Base-by-base conservation (phyloP, 805 yeast genomes). In the Pachysolen tannophilus region DNA sequence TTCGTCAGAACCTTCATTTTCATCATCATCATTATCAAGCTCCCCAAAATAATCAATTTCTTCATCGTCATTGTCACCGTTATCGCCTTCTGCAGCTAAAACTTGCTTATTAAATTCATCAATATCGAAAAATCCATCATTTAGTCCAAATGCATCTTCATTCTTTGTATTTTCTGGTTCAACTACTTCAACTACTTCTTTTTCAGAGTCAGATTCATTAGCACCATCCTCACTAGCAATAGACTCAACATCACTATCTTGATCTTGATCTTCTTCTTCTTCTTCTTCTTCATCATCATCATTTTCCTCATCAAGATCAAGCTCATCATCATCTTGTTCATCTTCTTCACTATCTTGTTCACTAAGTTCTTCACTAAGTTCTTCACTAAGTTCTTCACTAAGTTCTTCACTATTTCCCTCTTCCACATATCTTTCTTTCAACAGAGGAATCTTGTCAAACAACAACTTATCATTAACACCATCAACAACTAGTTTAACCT, bases 81-180 rank as follows among this genome's bases (percentile, higher is more conserved):
- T 55, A 11, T 57, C 60, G 10, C 65, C 54, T 42, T 82, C 90
- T 46, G 75, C 67, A 4, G 72, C 82, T 28, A 82, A 50, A n/a
- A 78, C 75, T 52, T 78, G 86, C 49, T 69, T 73, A 58, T 82
- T 84, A 63, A 83, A 90, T 35, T 82, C 83, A 44, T 86, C 94
- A 28, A 90, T 74, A 40, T 84, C 77, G 52, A 90, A 90, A 46
- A 87, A 80, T 6, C 77, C 84, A 48, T 85, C 94, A 51, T 88
- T 83, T 20, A 88, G 65, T 1, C 87, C 90, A 47, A 68, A 72
- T 2, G 60, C 67, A 47, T 78, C 84, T n/a, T 38, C 40, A 8
- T 31, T 47, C 9, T 45, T 43, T 13, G 38, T 44, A 4, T 34
- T 46, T 20, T 39, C 42, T 20, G 43, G 44, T 9, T 38, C 44